Conservation (phyloP, 1,284 basidiomycete species). For the Neotropicomus parvogracilis region DNA sequence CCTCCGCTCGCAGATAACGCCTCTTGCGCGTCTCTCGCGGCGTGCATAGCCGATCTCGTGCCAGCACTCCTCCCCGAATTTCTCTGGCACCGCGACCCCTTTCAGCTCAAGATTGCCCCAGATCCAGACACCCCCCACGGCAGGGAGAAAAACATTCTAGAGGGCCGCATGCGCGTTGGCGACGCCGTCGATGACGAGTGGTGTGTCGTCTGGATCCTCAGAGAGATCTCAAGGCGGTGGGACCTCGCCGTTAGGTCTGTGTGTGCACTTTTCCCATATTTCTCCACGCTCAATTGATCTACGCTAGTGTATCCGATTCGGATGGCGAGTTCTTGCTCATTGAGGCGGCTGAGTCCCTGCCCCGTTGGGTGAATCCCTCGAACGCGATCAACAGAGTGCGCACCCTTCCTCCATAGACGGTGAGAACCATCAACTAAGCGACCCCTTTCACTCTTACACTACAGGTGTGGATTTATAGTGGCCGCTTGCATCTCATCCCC, state of each 20-base stretch:
- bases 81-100: constrained; percentile 86
- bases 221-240: constrained; percentile 72
- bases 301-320: constrained; percentile 71
- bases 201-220: constrained; percentile 86
- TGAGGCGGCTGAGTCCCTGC: constrained; percentile 89
- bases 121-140: constrained; percentile 40
- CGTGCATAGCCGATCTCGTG: constrained; percentile 62
- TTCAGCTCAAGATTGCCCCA: constrained; percentile 70
- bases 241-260: constrained; percentile 70
- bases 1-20: constrained; percentile 48
- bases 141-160: constrained; percentile 50
- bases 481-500: constrained; percentile 82
- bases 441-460: constrained; percentile 22
- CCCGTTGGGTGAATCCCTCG: constrained; percentile 87
- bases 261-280: constrained; percentile 7
- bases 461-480: constrained; percentile 88
- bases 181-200: constrained; percentile 97
- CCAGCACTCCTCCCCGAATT: constrained; percentile 61
- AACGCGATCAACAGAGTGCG: constrained; percentile 90
- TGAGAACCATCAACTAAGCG: constrained; percentile 33
- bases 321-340: constrained; percentile 97
- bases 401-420: constrained; percentile 32
- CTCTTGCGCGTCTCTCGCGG: constrained; percentile 64
- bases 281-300: constrained; percentile 6
- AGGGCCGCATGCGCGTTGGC: constrained; percentile 82